Evolutionary conservation across 768 basidiomycete species (phyloP).

Genomic region (Russula ochroleuca): DNA sequence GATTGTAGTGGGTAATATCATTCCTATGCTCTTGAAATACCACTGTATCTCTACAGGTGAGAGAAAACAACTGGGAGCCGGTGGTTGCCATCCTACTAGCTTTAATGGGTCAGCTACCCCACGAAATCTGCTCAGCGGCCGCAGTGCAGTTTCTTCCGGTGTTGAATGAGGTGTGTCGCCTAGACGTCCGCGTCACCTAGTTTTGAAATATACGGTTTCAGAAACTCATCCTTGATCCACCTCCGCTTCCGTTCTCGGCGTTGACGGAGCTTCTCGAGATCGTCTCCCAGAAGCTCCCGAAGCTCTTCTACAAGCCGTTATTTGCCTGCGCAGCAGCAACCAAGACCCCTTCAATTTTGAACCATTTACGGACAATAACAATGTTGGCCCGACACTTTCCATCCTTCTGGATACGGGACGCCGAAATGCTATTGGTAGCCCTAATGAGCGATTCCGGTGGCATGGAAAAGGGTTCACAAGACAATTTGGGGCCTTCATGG

Average conservation of each 20-base stretch:
- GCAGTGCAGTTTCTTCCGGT: slow-evolving; percentile 43
- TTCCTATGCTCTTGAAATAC: neutral
- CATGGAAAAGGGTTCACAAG: slow-evolving; percentile 28
- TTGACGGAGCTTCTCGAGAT: slow-evolving; percentile 50
- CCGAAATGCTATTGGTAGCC: slow-evolving; percentile 72
- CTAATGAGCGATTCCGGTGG: slow-evolving; percentile 49
- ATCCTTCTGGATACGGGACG: slow-evolving; percentile 62
- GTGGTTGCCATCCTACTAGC: slow-evolving; percentile 41
- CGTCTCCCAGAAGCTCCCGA: slow-evolving; percentile 51
- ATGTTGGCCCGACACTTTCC: slow-evolving; percentile 51
- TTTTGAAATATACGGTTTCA: neutral
- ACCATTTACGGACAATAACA: slow-evolving; percentile 53
- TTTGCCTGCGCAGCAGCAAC: slow-evolving; percentile 64
- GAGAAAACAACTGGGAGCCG: slow-evolving; percentile 41
- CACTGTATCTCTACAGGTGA: slow-evolving; percentile 34
- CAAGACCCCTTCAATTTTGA: slow-evolving; percentile 52
- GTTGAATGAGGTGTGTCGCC: slow-evolving; percentile 46
- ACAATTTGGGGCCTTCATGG: slow-evolving; percentile 35
- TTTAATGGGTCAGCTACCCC: slow-evolving; percentile 44
- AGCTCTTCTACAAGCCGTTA: slow-evolving; percentile 66
- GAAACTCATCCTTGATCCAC: slow-evolving; percentile 54
- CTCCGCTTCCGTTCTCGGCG: slow-evolving; percentile 43
- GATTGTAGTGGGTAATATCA: slow-evolving; percentile 8
- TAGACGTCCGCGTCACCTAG: neutral
- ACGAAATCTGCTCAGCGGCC: slow-evolving; percentile 44